Percentiles rank a stretch among this genome's conserved stretches.
phyloP scores from a whole-genome alignment of 495 filamentous ascomycete genomes.

The Penicillium malachiteum region DNA sequence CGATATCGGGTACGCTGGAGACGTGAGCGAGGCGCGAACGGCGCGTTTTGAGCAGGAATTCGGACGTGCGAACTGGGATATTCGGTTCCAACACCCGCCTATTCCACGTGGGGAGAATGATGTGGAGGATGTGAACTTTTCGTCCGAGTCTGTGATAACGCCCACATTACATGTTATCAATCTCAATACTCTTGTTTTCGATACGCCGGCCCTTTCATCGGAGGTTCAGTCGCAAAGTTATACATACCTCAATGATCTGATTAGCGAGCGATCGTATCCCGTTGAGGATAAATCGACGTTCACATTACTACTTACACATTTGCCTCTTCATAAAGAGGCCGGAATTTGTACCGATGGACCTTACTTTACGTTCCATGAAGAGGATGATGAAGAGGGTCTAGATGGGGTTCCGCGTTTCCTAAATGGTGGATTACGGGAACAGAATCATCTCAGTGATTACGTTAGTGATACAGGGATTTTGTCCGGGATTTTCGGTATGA shows the following conservation, averaged over 20 bases:
- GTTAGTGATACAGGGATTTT: slow-evolving; percentile 64
- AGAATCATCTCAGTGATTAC: slow-evolving; percentile 79
- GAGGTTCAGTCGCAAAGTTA: slow-evolving; percentile 71
- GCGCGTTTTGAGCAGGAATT: slow-evolving; percentile 79
- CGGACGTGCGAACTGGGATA: slow-evolving; percentile 84
- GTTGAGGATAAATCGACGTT: slow-evolving; percentile 66
- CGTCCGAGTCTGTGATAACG: slow-evolving; percentile 10
- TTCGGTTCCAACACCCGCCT: slow-evolving; percentile 58
- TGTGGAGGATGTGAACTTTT: slow-evolving; percentile 15
- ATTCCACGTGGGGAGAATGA: slow-evolving; percentile 27
- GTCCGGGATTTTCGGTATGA: slow-evolving; percentile 77
- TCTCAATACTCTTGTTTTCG: slow-evolving; percentile 88
- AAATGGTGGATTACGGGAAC: slow-evolving; percentile 74
- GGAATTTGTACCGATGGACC: slow-evolving; percentile 85
- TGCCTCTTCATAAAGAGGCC: slow-evolving; percentile 79
- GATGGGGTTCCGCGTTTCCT: slow-evolving; percentile 30
- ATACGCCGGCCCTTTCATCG: slow-evolving; percentile 68
- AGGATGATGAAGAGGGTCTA: slow-evolving; percentile 40
- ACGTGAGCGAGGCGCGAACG: slow-evolving; percentile 69
- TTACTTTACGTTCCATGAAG: slow-evolving; percentile 67
- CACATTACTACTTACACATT: slow-evolving; percentile 85
- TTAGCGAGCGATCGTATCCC: slow-evolving; percentile 58
- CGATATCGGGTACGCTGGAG: slow-evolving; percentile 93
- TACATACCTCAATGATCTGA: slow-evolving; percentile 69
- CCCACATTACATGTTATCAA: slow-evolving; percentile 72